Percentiles rank a stretch among this genome's conserved stretches.
These are phyloP conservation scores for Vigna mungo DNA, from an alignment of 306 rosid genomes.

Conservation along the genomic window DNA sequence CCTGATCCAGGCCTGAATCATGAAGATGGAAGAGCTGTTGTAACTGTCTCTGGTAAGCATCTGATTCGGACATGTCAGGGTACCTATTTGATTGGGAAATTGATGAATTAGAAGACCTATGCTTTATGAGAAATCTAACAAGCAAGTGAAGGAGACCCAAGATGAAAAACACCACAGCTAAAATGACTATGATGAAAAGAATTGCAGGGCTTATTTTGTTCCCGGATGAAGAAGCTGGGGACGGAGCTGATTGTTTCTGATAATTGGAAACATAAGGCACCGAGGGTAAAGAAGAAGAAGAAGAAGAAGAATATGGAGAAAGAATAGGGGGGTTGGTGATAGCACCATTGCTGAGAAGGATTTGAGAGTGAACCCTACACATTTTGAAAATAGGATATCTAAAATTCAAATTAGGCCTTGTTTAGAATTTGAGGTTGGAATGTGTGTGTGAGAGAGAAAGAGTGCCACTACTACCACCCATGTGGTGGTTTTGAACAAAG, in stretches of 20 bases:
- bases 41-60: constrained; percentile 82
- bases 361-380: constrained; percentile 66
- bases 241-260: constrained; percentile 50
- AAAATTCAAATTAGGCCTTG: constrained; percentile 41
- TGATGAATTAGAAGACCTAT: constrained; percentile 65
- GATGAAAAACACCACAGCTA: constrained; percentile 80
- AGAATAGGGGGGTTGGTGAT: constrained; percentile 49
- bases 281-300: constrained; percentile 40
- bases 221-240: constrained; percentile 61
- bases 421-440: constrained; percentile 15
- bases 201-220: constrained; percentile 79
- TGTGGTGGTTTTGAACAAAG: constrained; percentile 39
- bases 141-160: constrained; percentile 86
- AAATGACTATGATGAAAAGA: constrained; percentile 72
- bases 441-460: constrained; percentile 35
- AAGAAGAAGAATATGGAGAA: constrained; percentile 44
- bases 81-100: constrained; percentile 69
- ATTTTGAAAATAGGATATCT: constrained; percentile 59
- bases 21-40: constrained; percentile 96
- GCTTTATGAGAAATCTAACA: constrained; percentile 71
- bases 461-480: constrained; percentile 1
- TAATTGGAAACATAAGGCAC: constrained; percentile 48
- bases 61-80: constrained; percentile 72
- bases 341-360: constrained; percentile 47
- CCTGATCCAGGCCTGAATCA: constrained; percentile 92